phyloP scores from a whole-genome alignment of 2,329 filamentous ascomycete genomes.

The Colletotrichum lupini region DNA sequence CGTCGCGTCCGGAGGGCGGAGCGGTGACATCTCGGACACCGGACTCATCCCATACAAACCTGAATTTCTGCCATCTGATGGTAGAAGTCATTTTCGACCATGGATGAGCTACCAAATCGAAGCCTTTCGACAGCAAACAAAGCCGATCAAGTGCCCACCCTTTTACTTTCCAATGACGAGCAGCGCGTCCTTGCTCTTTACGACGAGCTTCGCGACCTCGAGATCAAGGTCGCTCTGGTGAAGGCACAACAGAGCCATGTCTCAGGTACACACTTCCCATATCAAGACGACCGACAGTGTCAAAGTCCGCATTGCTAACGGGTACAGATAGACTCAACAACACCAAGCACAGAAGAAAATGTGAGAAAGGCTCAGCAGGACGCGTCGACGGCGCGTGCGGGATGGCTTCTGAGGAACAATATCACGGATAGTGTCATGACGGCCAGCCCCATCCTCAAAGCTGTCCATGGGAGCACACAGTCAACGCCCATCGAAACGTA shows the following conservation, averaged over 20 bases:
- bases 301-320: not conserved
- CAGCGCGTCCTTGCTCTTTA: slow-evolving; percentile 75
- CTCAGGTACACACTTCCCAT: slow-evolving; percentile 44
- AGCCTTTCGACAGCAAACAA: slow-evolving; percentile 22
- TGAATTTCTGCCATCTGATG: not conserved
- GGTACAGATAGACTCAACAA: not conserved
- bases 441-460: slow-evolving; percentile 80
- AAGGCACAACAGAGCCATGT: slow-evolving; percentile 56
- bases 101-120: slow-evolving; percentile 39
- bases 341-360: slow-evolving; percentile 19
- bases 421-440: slow-evolving; percentile 76
- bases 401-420: slow-evolving; percentile 75
- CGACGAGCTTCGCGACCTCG: slow-evolving; percentile 76
- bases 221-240: slow-evolving; percentile 77
- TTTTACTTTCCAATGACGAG: slow-evolving; percentile 75
- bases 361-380: slow-evolving; percentile 70
- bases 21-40: not conserved
- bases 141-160: slow-evolving; percentile 50
- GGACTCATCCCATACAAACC: not conserved
- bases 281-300: too few relatives aligned
- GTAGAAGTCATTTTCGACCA: slow-evolving; percentile 31
- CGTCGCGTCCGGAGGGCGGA: slow-evolving; percentile 22
- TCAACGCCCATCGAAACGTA: slow-evolving; percentile 77
- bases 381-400: slow-evolving; percentile 76
- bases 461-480: slow-evolving; percentile 76